Conservation (phyloP, 495 filamentous ascomycete genomes). For the Hapsidospora chrysogenum region DNA sequence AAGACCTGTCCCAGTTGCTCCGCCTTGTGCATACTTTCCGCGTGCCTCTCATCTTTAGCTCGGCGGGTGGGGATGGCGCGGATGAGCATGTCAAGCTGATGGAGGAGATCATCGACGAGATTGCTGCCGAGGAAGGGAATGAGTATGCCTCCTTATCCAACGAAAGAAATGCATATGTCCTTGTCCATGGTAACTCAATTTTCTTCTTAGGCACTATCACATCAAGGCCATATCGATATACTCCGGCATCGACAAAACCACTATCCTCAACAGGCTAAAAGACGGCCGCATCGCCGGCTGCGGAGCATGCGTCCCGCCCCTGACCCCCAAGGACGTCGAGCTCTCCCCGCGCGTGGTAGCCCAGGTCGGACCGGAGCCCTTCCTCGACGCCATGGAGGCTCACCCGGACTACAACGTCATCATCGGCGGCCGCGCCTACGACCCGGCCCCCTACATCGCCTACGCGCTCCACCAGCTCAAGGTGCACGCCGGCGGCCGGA, state of each 20-base stretch:
- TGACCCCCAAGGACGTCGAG: slow-evolving; percentile 22
- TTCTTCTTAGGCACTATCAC: slow-evolving; percentile 6
- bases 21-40: slow-evolving; percentile 11
- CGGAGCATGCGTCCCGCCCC: slow-evolving; percentile 14
- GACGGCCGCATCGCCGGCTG: slow-evolving; percentile 10
- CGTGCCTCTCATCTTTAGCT: slow-evolving; percentile 26
- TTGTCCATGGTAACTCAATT: background rate
- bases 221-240: slow-evolving; percentile 26
- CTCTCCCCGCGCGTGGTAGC: slow-evolving; percentile 15
- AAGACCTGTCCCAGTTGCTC: slow-evolving; percentile 23
- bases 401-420: slow-evolving; percentile 27
- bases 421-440: slow-evolving; percentile 30
- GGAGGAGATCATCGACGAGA: slow-evolving; percentile 16
- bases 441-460: slow-evolving; percentile 30
- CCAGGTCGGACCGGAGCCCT: slow-evolving; percentile 21
- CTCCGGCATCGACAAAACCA: slow-evolving; percentile 15
- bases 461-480: slow-evolving; percentile 15
- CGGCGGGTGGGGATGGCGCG: slow-evolving; percentile 30
- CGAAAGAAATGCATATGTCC: background rate
- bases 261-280: slow-evolving; percentile 12
- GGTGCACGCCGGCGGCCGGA: no score
- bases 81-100: slow-evolving; percentile 26
- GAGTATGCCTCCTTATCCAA: background rate
- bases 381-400: slow-evolving; percentile 19
- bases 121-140: slow-evolving; percentile 10